Conservation (phyloP, 2,329 filamentous ascomycete species). For the Penicillium sp. region DNA sequence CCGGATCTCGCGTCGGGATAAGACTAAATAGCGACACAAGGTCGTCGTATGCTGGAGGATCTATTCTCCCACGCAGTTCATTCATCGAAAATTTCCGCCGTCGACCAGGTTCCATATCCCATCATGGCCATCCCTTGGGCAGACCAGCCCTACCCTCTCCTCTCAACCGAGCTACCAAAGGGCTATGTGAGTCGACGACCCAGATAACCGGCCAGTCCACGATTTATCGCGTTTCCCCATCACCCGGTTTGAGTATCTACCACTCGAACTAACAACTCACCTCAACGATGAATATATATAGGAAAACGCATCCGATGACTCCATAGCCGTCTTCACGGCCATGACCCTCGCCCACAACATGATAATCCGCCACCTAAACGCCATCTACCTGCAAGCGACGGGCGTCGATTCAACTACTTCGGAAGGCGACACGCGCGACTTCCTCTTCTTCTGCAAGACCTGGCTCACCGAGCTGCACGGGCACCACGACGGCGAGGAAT, state of each 20-base stretch:
- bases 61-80: too few species aligned
- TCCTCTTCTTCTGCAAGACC: constrained; percentile 3
- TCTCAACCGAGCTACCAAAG: not conserved
- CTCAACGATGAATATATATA: not conserved
- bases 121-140: constrained; percentile 2
- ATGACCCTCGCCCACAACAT: not conserved
- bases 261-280: not conserved
- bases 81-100: too few species aligned
- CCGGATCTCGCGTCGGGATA: too few species aligned
- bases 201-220: not conserved
- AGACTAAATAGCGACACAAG: too few species aligned
- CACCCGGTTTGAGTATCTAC: not conserved
- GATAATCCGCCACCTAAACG: constrained; percentile 2
- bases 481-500: not conserved
- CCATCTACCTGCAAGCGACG: constrained; percentile 2
- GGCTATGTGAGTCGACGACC: not conserved
- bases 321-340: not conserved
- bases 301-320: not conserved
- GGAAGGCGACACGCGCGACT: not conserved
- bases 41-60: too few species aligned
- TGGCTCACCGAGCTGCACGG: not conserved
- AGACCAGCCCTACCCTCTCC: not conserved
- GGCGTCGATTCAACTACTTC: too few species aligned
- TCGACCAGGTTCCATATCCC: too few species aligned
- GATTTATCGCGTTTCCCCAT: not conserved